Evolutionary conservation across 495 filamentous ascomycete species (phyloP), one percentile per base, ranked within the genome.

Genomic region (Xylaria grammica): DNA sequence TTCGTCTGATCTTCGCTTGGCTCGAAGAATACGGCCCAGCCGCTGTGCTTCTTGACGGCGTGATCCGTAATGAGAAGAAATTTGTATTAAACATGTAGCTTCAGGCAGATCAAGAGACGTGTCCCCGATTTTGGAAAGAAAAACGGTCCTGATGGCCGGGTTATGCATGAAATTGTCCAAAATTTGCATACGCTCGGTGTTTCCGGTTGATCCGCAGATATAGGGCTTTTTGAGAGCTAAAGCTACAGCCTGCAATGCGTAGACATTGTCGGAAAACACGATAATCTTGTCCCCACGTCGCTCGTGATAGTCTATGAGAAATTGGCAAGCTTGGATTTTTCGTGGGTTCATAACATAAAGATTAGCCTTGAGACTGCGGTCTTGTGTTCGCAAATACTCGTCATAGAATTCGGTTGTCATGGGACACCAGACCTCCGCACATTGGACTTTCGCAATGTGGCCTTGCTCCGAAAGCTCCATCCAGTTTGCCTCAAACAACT

Each of bases 381-480:
- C 79, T 15, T 74, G 72, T 66, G 72, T 75, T 38, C 73, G 69
- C 62, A 98, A 87, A 78, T 97, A 99, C 70, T 97, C 93, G 20
- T 90, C 88, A 75, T 98, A 97, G 79, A 99, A 99, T 71, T 99
- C 95, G 5, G 93, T 92, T 0, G 95, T 96, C 95, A 99, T 99
- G 9, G 94, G 94, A 74, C 95, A 99, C 95, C 95, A 99, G 29
- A 99, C 95, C 73, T 99, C 95, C 49, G 95, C 95, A 77, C 95
- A 99, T 70, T 99, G 95, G 1, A 99, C 95, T 68, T 92, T 92
- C 45, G 95, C 95, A 72, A 99, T 99, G 74, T 98, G 95, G 15
- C 95, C 95, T 75, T 97, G 91, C 63, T 97, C 91, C 0, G 94
- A 93, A 45, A 99, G 86, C 75, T 99, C 94, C 91, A 98, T 97